A percentile compares a stretch with the other conserved stretches of the same genome.
These are phyloP conservation scores for Amauroascus verrucosus DNA, from an alignment of 2,329 filamentous ascomycete species.

Conservation along the genomic window DNA sequence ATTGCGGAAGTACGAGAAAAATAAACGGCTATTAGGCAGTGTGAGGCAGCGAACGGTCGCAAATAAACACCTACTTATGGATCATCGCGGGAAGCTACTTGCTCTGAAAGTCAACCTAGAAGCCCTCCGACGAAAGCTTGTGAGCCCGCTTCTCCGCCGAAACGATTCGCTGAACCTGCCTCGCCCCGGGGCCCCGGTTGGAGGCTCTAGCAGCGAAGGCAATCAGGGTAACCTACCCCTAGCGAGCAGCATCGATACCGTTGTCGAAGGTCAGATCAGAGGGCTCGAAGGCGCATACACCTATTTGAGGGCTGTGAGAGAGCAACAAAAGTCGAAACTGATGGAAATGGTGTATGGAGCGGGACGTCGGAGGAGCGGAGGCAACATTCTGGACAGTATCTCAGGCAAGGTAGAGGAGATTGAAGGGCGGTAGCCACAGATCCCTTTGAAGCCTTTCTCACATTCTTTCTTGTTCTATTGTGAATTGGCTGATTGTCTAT, in stretches of 20 bases:
- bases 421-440: constrained; percentile 5
- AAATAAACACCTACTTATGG: constrained; percentile 77
- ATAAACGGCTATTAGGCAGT: constrained; percentile 65
- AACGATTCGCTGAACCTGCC: constrained; percentile 38
- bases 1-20: constrained; percentile 86
- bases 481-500: too few species aligned
- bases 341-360: constrained; percentile 67
- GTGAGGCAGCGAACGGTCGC: constrained; percentile 73
- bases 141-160: constrained; percentile 69
- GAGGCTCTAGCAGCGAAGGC: constrained; percentile 39
- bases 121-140: constrained; percentile 68
- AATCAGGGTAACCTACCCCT: constrained; percentile 41
- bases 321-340: constrained; percentile 71
- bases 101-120: constrained; percentile 80
- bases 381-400: neutral
- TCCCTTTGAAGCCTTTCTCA: neutral
- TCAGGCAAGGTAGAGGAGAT: constrained; percentile 12
- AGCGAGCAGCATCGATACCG: constrained; percentile 44
- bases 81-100: constrained; percentile 74
- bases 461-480: neutral
- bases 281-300: constrained; percentile 71
- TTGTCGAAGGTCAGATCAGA: constrained; percentile 71
- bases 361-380: constrained; percentile 21
- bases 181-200: constrained; percentile 20
- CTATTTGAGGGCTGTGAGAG: constrained; percentile 64